A percentile compares a stretch with the other conserved stretches of the same genome.
Evolutionary conservation across 2,329 filamentous ascomycete genomes (phyloP).

Genomic region (Fusarium nodosum): DNA sequence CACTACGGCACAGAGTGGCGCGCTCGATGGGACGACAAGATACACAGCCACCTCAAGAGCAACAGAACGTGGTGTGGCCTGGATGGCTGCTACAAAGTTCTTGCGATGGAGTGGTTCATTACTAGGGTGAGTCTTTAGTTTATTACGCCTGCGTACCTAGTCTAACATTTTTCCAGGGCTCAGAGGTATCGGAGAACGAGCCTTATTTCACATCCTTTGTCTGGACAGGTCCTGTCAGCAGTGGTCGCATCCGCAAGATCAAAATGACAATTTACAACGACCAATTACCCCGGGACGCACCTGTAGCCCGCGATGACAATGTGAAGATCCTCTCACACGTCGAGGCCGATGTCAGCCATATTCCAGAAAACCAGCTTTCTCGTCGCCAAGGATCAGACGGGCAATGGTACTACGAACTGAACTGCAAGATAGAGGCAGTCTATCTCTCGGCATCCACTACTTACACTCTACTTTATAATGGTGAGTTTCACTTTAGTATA

Average conservation of each 20-base stretch:
- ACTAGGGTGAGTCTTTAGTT: slow-evolving; percentile 49
- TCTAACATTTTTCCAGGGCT: slow-evolving; percentile 47
- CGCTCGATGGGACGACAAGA: slow-evolving; percentile 50
- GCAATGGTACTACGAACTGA: slow-evolving; percentile 57
- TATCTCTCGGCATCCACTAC: slow-evolving; percentile 59
- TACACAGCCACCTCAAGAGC: slow-evolving; percentile 51
- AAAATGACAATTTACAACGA: slow-evolving; percentile 57
- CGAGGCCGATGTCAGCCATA: slow-evolving; percentile 58
- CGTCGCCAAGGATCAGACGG: slow-evolving; percentile 55
- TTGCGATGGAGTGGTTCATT: slow-evolving; percentile 62
- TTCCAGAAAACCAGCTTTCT: slow-evolving; percentile 55
- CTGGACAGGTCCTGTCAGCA: slow-evolving; percentile 51
- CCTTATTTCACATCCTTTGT: slow-evolving; percentile 54
- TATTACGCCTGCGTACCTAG: slow-evolving; percentile 1
- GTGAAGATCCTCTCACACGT: slow-evolving; percentile 56
- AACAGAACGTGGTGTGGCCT: slow-evolving; percentile 56
- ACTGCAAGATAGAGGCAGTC: slow-evolving; percentile 58
- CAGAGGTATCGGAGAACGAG: slow-evolving; percentile 57
- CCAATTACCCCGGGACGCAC: slow-evolving; percentile 51
- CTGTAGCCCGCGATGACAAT: slow-evolving; percentile 54
- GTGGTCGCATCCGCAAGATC: slow-evolving; percentile 54
- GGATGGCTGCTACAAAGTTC: slow-evolving; percentile 56
- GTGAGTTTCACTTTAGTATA: slow-evolving; percentile 47
- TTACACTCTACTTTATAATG: slow-evolving; percentile 60
- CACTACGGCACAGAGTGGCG: slow-evolving; percentile 59